Evolutionary conservation across 768 basidiomycete genomes (phyloP), one percentile per base, ranked within the genome.

Genomic region (Mycena galopus): DNA sequence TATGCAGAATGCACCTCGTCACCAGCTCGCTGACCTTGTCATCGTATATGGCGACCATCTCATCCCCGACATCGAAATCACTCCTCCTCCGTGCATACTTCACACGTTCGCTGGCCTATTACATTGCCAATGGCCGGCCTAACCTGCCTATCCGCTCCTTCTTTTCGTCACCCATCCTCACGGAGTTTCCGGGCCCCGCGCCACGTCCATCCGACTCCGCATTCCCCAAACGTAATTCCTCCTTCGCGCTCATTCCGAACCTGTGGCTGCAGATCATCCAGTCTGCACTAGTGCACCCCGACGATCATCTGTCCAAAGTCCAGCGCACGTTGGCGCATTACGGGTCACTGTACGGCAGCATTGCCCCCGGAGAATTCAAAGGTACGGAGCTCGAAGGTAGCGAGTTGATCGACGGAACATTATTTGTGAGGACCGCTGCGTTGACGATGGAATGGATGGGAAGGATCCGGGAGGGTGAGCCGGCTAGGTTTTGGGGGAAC

Each of bases 11-110:
- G 82, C 93, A 90, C 73, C 80, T 91, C 2, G 86, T 93, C 44
- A 94, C 93, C 0, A 92, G 92, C 5, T 84, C 88, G 21, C 21
- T 39, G 4, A 76, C 92, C 25, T 92, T 93, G 47, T 60, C 58
- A 29, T 87, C 91, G 1, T 67, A 90, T 51, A 74, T 86, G 37
- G 83, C 83, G 0, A 75, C 75, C 37, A 79, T 89, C 60, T n/a
- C 67, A 51, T 78, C 83, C 7, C 84, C 84, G 0, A 50, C 78
- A 0, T 89, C 88, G 0, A 86, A 89, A 67, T 82, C 82, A 4
- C 79, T 88, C 19, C 82, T 94, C 17, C 84, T 94, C n/a, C 88
- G 87, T 10, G 82, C 86, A 2, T 92, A 92, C 80, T 87, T 94
- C 74, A 81, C 86, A 9, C 81, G 83, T 25, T 81, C 81, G 21